Base-by-base conservation (phyloP, 2,329 filamentous ascomycete species). In the Thielaviopsis ethacetica region DNA sequence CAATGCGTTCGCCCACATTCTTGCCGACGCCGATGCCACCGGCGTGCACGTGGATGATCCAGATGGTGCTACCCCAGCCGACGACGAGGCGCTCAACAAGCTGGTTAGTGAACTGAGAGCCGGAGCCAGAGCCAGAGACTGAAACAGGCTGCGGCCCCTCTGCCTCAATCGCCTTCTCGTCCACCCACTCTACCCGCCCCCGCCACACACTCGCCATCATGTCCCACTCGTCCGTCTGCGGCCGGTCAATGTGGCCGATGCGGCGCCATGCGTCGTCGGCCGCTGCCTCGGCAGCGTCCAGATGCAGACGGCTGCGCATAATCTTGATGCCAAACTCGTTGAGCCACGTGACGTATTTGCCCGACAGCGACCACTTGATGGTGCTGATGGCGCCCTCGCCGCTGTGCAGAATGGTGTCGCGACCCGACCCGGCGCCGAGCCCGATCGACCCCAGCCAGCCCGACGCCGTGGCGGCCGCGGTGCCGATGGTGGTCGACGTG, bases 251-350 rank as follows among this genome's bases (percentile, higher is more conserved):
- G 68, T 97, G 91, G 24, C 88, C 91, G 63, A 98, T 88, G 10
- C 91, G 81, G 70, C 93, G 95, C 94, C 94, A 98, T 2, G 91
- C 88, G 63, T 86, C 84, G 17, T 96, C 91, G 1, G 79, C 74
- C 26, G 57, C 53, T 19, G 54, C 56, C 66, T 95, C 86, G 13
- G 78, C 78, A 62, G 76, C 83, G 5, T 94, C 88, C 5, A 96
- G 76, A 64, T 91, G 82, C 21, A 94, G 68, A 68, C 93, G 88
- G 4, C 89, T 89, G 44, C 93, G 82, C 91, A 97, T 97, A 62
- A 98, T 93, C 69, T 96, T 96, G 68, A 97, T 94, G 3, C 93
- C 93, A 66, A 94, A 86, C 70, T 98, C 93, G 66, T 97, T 98
- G 49, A 95, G 79, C 93, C 93, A 98, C 0, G 84, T 88, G 0